Percentiles rank a stretch among this genome's conserved stretches.
Evolutionary conservation across 495 filamentous ascomycete species (phyloP).

Genomic region (Mycothermus thermophilus): DNA sequence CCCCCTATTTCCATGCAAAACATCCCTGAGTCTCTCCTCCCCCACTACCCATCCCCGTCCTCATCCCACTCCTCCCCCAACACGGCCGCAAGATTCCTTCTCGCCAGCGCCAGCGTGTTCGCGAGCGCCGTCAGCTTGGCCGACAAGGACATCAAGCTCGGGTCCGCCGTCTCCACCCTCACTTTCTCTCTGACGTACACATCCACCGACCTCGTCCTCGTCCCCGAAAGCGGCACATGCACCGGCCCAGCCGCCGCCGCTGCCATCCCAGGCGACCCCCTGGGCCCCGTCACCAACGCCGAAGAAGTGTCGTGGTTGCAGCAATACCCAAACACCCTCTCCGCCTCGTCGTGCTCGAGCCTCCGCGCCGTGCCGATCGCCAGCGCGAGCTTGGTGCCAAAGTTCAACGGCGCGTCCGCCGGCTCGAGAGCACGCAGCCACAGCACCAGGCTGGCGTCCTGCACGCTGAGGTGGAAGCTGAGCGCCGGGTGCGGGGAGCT

Average conservation of each 20-base stretch:
- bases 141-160: slow-evolving; percentile 71
- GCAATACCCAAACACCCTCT: slow-evolving; percentile 46
- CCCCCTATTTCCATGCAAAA: background rate
- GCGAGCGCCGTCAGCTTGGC: slow-evolving; percentile 77
- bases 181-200: slow-evolving; percentile 85
- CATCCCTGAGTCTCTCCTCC: too few relatives aligned
- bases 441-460: slow-evolving; percentile 63
- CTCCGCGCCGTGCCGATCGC: slow-evolving; percentile 45
- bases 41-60: background rate
- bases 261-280: too few relatives aligned
- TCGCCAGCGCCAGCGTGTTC: slow-evolving; percentile 52
- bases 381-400: slow-evolving; percentile 37
- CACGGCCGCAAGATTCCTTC: slow-evolving; percentile 62
- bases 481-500: slow-evolving; percentile 34
- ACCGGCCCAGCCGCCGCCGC: too few relatives aligned
- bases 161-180: slow-evolving; percentile 80
- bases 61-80: slow-evolving; percentile 49
- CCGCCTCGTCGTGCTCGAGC: slow-evolving; percentile 69
- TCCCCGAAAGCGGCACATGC: slow-evolving; percentile 5
- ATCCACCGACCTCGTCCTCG: slow-evolving; percentile 27
- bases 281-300: too few relatives aligned
- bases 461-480: slow-evolving; percentile 62
- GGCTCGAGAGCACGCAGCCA: slow-evolving; percentile 67
- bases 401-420: slow-evolving; percentile 33
- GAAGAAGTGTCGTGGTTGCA: slow-evolving; percentile 7